These are phyloP conservation scores for Macrolepiota dolichaula DNA, from an alignment of 768 basidiomycete species.

Conservation along the genomic window DNA sequence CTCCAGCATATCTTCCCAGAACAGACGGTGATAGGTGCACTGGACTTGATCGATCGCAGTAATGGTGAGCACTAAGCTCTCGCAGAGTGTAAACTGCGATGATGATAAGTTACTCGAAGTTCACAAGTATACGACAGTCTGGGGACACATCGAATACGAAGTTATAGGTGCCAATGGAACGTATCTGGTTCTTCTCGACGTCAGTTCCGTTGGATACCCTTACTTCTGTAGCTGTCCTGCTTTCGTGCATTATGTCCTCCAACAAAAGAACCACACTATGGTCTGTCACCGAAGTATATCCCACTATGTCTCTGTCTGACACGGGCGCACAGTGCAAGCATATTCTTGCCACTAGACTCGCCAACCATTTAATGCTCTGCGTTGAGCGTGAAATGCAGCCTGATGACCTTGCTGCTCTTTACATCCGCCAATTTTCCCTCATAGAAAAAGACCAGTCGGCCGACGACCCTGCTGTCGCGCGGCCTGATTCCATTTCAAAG, in stretches of 20 bases:
- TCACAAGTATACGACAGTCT: constrained; percentile 53
- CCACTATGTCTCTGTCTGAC: neutral
- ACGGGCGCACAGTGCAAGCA: constrained; percentile 66
- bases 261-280: constrained; percentile 60
- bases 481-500: neutral
- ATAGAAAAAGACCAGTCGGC: neutral
- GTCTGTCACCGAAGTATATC: constrained; percentile 29
- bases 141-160: constrained; percentile 60
- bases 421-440: constrained; percentile 30
- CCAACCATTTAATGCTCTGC: constrained; percentile 48
- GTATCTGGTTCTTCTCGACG: constrained; percentile 54
- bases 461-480: neutral
- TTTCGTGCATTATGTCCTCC: constrained; percentile 61
- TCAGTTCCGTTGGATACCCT: constrained; percentile 33
- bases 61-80: constrained; percentile 45
- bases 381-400: constrained; percentile 43
- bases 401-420: constrained; percentile 47
- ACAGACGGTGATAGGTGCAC: constrained; percentile 59
- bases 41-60: constrained; percentile 74
- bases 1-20: constrained; percentile 62
- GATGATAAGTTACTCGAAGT: constrained; percentile 20
- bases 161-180: constrained; percentile 64
- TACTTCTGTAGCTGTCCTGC: constrained; percentile 77
- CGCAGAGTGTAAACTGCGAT: neutral
- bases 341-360: constrained; percentile 62